These are phyloP conservation scores for Lentinula detonsa DNA, from an alignment of 768 basidiomycete genomes.

Conservation along the genomic window DNA sequence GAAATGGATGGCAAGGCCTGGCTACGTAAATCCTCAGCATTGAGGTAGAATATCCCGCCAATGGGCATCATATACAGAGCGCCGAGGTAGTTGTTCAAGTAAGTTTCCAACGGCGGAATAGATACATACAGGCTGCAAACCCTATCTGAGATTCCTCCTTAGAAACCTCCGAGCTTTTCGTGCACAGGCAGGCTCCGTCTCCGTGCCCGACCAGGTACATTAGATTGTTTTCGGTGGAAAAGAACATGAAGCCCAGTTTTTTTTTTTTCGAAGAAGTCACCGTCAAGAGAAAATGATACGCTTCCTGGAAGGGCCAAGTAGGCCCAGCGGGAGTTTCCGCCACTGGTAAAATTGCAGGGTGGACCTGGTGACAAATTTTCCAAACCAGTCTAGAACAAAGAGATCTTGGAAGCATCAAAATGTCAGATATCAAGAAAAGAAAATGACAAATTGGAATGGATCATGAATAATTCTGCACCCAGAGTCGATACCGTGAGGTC, in stretches of 20 bases:
- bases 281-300: not conserved
- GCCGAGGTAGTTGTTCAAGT: not conserved
- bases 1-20: no score
- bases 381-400: not conserved
- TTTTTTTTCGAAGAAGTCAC: not conserved
- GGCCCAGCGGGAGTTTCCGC: not conserved
- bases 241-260: not conserved
- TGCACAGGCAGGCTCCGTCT: not conserved
- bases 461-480: not conserved
- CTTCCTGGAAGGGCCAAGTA: not conserved
- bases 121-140: not conserved
- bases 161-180: not conserved
- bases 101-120: not conserved
- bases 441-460: not conserved
- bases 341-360: not conserved
- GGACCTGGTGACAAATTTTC: not conserved
- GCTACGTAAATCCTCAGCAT: no score
- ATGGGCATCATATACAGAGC: not conserved
- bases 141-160: not conserved
- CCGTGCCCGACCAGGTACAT: not conserved
- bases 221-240: not conserved
- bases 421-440: not conserved
- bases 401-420: not conserved
- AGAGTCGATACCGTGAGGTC: not conserved
- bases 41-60: no score